Evolutionary conservation across 768 basidiomycete species (phyloP).

Genomic region (Kwoniella heveanensis): DNA sequence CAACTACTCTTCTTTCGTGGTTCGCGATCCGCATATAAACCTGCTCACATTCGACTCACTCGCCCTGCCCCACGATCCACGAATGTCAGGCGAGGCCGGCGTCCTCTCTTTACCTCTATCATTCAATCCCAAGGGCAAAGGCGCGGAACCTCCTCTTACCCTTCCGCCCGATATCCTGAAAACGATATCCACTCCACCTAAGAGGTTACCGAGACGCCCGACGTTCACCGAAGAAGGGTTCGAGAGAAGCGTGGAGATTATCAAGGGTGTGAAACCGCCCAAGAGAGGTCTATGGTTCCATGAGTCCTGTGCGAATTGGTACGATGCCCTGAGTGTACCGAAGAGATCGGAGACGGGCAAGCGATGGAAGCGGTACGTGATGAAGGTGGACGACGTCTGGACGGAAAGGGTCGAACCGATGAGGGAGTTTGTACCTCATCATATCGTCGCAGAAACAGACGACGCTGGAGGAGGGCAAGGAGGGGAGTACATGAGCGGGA

Average conservation of each 20-base stretch:
- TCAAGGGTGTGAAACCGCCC: slow-evolving; percentile 3
- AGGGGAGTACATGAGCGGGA: slow-evolving; percentile 11
- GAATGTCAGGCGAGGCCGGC: slow-evolving; percentile 4
- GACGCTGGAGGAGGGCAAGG: not conserved
- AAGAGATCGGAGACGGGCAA: not conserved
- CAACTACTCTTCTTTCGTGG: slow-evolving; percentile 30
- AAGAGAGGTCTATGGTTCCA: slow-evolving; percentile 18
- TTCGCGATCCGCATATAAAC: slow-evolving; percentile 26
- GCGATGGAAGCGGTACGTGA: slow-evolving; percentile 19
- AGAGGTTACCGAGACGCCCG: not conserved
- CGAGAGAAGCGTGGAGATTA: slow-evolving; percentile 2
- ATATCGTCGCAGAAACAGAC: not conserved
- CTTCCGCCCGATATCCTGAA: slow-evolving; percentile 3
- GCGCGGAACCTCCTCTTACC: not conserved
- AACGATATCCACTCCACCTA: not conserved
- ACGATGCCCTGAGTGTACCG: slow-evolving; percentile 9
- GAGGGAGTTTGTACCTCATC: slow-evolving; percentile 4
- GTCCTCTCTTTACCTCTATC: slow-evolving; percentile 6
- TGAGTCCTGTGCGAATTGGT: slow-evolving; percentile 12
- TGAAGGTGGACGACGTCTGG: slow-evolving; percentile 17
- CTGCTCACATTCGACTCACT: slow-evolving; percentile 25
- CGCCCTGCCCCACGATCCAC: not conserved
- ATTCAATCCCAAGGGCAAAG: not conserved
- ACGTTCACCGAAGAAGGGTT: slow-evolving; percentile 19
- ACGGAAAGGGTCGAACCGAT: slow-evolving; percentile 30